Conservation (phyloP, 1,284 basidiomycete genomes). For the Hypsizygus ulmarius region DNA sequence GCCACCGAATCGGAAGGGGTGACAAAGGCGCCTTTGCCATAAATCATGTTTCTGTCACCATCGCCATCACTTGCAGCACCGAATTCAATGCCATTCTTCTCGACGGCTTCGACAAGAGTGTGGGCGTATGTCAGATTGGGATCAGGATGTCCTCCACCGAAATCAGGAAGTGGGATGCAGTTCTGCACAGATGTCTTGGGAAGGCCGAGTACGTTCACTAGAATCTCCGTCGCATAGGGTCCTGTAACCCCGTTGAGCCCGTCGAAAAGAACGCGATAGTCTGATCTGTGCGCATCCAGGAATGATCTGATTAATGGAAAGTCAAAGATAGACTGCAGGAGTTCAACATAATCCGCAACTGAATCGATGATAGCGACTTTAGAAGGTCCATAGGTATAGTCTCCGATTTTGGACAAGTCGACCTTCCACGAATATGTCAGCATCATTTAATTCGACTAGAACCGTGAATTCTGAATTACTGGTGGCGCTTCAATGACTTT, state of each 20-base stretch:
- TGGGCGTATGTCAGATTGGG: slow-evolving; percentile 98
- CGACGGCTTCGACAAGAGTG: slow-evolving; percentile 90
- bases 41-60: slow-evolving; percentile 99
- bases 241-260: slow-evolving; percentile 97
- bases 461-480: slow-evolving; percentile 43
- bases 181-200: slow-evolving; percentile 85
- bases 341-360: slow-evolving; percentile 83
- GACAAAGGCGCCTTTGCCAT: slow-evolving; percentile 96
- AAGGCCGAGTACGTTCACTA: slow-evolving; percentile 84
- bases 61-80: slow-evolving; percentile 98
- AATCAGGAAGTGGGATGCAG: slow-evolving; percentile 88
- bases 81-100: slow-evolving; percentile 84
- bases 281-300: slow-evolving; percentile 65
- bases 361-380: slow-evolving; percentile 93
- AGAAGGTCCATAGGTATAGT: slow-evolving; percentile 78
- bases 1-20: slow-evolving; percentile 97
- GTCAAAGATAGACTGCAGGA: slow-evolving; percentile 92
- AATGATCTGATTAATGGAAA: slow-evolving; percentile 91
- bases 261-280: slow-evolving; percentile 93
- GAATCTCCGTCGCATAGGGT: slow-evolving; percentile 90
- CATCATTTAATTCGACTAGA: background rate
- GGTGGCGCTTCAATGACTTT: slow-evolving; percentile 79
- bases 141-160: slow-evolving; percentile 97
- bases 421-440: slow-evolving; percentile 43
- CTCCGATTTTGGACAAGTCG: slow-evolving; percentile 84